Evolutionary conservation across 2,329 filamentous ascomycete species (phyloP).

Genomic region (Xylaria sp.): DNA sequence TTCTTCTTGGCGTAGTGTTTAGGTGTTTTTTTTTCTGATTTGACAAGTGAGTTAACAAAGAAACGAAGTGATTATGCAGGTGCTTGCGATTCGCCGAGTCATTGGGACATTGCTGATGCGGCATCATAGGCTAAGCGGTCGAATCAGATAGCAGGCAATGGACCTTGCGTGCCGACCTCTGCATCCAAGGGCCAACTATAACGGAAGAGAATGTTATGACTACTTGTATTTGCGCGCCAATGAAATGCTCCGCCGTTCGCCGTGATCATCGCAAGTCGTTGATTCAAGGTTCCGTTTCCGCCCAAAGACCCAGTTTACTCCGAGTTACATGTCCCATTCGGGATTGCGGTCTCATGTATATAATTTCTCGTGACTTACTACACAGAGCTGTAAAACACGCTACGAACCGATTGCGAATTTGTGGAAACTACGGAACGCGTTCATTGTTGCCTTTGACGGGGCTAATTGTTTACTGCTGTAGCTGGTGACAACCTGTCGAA

Average conservation of each 20-base stretch:
- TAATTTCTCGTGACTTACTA: background rate
- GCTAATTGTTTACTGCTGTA: background rate
- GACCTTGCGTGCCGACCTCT: background rate
- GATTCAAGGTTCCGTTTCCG: background rate
- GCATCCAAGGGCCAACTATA: background rate
- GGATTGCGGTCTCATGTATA: background rate
- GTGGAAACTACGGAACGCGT: too few species aligned
- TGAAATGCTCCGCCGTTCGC: background rate
- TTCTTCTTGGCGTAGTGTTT: background rate
- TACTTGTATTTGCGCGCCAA: constrained; percentile 25
- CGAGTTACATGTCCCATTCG: constrained; percentile 10
- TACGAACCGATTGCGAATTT: background rate
- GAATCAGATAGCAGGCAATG: constrained; percentile 12
- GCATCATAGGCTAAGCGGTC: constrained; percentile 17
- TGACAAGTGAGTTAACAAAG: background rate
- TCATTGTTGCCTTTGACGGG: background rate
- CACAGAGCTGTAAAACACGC: background rate
- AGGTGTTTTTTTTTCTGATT: background rate
- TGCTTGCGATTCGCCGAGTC: background rate
- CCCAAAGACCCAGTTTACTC: constrained; percentile 8
- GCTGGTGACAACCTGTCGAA: too few species aligned
- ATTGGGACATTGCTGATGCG: background rate
- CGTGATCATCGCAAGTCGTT: background rate
- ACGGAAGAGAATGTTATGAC: background rate
- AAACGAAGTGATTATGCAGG: background rate